phyloP scores from a whole-genome alignment of 2,329 filamentous ascomycete species.

The Bisporella sp. region DNA sequence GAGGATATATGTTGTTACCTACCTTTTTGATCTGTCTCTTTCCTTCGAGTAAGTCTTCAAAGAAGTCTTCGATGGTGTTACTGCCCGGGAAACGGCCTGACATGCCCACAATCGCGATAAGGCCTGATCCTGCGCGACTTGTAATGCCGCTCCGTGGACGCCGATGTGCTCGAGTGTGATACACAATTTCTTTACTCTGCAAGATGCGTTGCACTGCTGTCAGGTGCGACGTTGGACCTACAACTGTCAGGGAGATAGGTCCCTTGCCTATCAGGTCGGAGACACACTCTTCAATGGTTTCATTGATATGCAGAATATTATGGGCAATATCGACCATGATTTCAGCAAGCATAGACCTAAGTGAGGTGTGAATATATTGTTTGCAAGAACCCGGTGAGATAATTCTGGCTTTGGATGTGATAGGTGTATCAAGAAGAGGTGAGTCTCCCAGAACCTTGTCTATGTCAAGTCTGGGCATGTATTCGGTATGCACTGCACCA shows the following conservation, averaged over 20 bases:
- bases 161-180: constrained; percentile 31
- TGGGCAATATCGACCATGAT: constrained; percentile 22
- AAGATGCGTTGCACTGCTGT: constrained; percentile 15
- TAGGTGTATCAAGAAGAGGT: not conserved
- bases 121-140: constrained; percentile 9
- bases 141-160: constrained; percentile 4
- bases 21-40: no score
- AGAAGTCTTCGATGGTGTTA: constrained; percentile 64
- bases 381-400: not conserved
- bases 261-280: not conserved
- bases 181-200: constrained; percentile 4
- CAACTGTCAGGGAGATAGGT: not conserved
- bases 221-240: not conserved
- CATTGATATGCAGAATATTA: not conserved
- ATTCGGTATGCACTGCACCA: not conserved
- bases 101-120: constrained; percentile 76
- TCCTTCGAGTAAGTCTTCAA: constrained; percentile 34
- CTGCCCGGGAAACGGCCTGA: constrained; percentile 70
- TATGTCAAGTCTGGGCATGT: not conserved
- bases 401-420: not conserved
- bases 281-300: not conserved
- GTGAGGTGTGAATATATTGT: not conserved
- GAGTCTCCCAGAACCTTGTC: not conserved
- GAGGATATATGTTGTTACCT: no score
- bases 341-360: not conserved